These are phyloP conservation scores for Umbelopsis sp. DNA, from an alignment of 192 early-diverging fungal species.

Conservation along the genomic window DNA sequence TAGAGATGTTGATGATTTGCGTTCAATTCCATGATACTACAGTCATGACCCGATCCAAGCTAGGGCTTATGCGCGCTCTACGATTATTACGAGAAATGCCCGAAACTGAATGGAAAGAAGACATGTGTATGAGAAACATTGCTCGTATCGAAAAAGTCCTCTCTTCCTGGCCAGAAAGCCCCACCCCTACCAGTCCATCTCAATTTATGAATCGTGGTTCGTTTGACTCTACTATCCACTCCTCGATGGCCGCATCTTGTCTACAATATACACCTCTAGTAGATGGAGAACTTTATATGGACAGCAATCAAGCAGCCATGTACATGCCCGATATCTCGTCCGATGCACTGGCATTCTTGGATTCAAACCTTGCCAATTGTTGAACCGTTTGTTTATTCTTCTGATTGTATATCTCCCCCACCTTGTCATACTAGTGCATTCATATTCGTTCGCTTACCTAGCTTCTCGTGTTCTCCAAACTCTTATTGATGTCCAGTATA, in stretches of 20 bases:
- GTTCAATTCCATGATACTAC: slow-evolving; percentile 17
- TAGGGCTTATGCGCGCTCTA: slow-evolving; percentile 25
- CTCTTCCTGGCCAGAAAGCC: slow-evolving; percentile 12
- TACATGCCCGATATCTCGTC: not conserved
- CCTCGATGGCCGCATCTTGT: not conserved
- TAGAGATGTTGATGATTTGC: slow-evolving; percentile 19
- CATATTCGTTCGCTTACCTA: no score
- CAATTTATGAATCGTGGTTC: not conserved
- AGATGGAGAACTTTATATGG: slow-evolving; percentile 4
- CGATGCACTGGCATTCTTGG: slow-evolving; percentile 12
- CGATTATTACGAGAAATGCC: slow-evolving; percentile 25
- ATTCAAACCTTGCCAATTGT: slow-evolving; percentile 14
- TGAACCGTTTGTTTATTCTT: not conserved
- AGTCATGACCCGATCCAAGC: slow-evolving; percentile 11
- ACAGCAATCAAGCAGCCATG: not conserved
- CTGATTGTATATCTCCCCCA: no score
- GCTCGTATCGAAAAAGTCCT: not conserved
- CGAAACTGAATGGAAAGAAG: slow-evolving; percentile 25
- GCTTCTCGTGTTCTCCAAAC: no score
- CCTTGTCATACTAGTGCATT: no score
- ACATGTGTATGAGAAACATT: slow-evolving; percentile 20
- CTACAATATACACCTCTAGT: not conserved
- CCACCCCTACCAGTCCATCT: not conserved
- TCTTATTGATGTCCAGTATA: no score
- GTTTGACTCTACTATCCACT: no score